Conservation (phyloP, 2,329 filamentous ascomycete species). For the Bipolaris zeicola region DNA sequence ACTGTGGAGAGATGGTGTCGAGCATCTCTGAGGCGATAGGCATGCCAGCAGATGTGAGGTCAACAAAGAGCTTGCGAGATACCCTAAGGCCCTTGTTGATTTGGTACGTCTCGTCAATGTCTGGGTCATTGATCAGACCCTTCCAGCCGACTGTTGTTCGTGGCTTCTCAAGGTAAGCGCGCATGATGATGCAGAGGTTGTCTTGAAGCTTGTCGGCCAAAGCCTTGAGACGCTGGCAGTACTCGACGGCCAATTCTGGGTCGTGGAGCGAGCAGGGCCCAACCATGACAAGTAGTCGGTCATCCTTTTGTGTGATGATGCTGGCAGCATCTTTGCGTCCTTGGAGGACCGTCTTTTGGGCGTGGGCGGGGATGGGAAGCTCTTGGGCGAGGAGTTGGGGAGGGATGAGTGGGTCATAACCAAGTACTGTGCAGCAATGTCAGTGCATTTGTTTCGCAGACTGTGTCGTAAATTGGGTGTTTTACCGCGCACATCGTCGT, state of each 20-base stretch:
- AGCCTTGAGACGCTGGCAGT: slow-evolving; percentile 77
- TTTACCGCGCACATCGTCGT: slow-evolving; percentile 61
- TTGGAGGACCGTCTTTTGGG: slow-evolving; percentile 71
- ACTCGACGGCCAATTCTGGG: slow-evolving; percentile 84
- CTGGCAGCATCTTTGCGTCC: slow-evolving; percentile 71
- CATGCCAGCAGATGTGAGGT: slow-evolving; percentile 85
- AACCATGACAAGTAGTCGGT: slow-evolving; percentile 91
- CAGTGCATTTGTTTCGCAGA: slow-evolving; percentile 18
- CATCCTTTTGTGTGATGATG: slow-evolving; percentile 78
- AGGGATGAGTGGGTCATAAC: slow-evolving; percentile 91
- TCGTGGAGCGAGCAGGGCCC: slow-evolving; percentile 98
- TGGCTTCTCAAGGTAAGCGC: slow-evolving; percentile 98
- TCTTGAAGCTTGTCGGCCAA: slow-evolving; percentile 78
- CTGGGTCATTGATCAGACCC: slow-evolving; percentile 97
- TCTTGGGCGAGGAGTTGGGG: slow-evolving; percentile 86
- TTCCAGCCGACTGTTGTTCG: slow-evolving; percentile 99
- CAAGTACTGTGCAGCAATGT: slow-evolving; percentile 67
- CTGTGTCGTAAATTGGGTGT: neutral
- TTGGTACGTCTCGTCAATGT: slow-evolving; percentile 95
- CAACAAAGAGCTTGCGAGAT: slow-evolving; percentile 90
- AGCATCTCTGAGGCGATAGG: slow-evolving; percentile 98
- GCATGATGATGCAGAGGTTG: slow-evolving; percentile 94
- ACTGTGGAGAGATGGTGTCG: slow-evolving; percentile 97
- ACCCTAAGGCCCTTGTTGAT: slow-evolving; percentile 98
- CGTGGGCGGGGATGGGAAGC: slow-evolving; percentile 68